Evolutionary conservation across 176 grass and related monocot species (phyloP).

Genomic region (Carex cristatella): DNA sequence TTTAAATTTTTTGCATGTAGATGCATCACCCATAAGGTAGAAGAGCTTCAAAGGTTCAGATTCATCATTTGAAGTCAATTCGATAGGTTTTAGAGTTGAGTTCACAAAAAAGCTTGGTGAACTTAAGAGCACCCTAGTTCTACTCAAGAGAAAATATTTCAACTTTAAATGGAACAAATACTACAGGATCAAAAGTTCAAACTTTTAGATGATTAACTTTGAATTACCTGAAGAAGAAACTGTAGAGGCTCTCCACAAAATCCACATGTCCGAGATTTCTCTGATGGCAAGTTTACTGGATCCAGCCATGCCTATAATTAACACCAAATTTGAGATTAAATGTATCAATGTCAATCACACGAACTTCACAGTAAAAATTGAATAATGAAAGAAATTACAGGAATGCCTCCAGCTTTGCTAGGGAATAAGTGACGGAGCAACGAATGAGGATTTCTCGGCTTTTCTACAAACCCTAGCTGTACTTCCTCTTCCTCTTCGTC

Average conservation of each 20-base stretch:
- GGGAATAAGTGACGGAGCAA: constrained; percentile 78
- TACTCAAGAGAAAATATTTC: background rate
- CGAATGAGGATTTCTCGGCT: constrained; percentile 39
- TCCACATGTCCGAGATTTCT: constrained; percentile 45
- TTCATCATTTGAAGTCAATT: no score
- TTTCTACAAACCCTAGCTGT: constrained; percentile 51
- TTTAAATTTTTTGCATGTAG: no score
- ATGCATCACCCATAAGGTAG: no score
- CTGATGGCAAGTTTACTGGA: constrained; percentile 53
- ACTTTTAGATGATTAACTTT: background rate
- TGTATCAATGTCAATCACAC: background rate
- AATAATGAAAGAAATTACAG: constrained; percentile 16
- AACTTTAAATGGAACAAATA: background rate
- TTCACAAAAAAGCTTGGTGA: no score
- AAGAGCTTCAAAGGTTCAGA: no score
- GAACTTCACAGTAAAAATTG: background rate
- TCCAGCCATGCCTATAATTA: constrained; percentile 68
- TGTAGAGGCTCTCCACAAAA: constrained; percentile 74
- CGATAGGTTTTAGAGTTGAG: no score
- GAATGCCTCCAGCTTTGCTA: constrained; percentile 73
- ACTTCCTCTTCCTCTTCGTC: constrained; percentile 42
- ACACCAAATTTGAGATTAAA: background rate
- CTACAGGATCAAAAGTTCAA: background rate
- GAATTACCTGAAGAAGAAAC: constrained; percentile 73
- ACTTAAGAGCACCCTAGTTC: no score